Base-by-base conservation (phyloP, 192 early-diverging fungal genomes). In the Gigaspora rosea region DNA sequence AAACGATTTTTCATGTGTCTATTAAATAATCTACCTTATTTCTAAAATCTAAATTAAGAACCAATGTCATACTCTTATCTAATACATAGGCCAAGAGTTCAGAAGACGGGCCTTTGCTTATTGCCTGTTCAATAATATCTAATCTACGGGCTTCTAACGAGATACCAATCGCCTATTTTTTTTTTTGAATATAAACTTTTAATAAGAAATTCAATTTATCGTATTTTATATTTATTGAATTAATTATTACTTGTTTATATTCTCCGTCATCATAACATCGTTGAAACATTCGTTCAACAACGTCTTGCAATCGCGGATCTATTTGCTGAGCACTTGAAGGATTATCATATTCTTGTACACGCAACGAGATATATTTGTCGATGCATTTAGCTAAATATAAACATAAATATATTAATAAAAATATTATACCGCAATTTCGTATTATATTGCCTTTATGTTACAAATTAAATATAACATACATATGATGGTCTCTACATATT, bases 231-330 rank as follows among this genome's bases (percentile, higher is more conserved):
- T 4, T 18, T 48, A n/a, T 47, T n/a, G 10, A 12, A 22, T 50
- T n/a, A 69, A 69, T 22, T 27, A 69, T 50, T 74, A 87, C 86
- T 82, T 95, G 94, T 78, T 94, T 93, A 82, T 87, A 95, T 73
- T 99, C 94, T 20, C 89, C 86, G 73, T 93, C 89, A 48, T 89
- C 89, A 78, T 93, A 93, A 86, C 96, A 98, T 41, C 95, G 90
- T 63, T 92, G 85, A 83, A 99, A 94, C 95, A 99, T 97, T 71
- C 93, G 89, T 79, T 98, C 94, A 0, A 99, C 96, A 33, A 99
- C 90, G 59, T 90, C 89, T 83, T 94, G 90, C 59, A 98, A 87
- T 66, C 92, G 83, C 16, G 87, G 83, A 71, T 98, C 96, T 56
- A 98, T 87, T n/a, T 80, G 66, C 6, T 76, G 69, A 32, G 83